Evolutionary conservation across 371 early-diverging fungal genomes (phyloP), one percentile per base, ranked within the genome.

Genomic region (Mortierella sp.): DNA sequence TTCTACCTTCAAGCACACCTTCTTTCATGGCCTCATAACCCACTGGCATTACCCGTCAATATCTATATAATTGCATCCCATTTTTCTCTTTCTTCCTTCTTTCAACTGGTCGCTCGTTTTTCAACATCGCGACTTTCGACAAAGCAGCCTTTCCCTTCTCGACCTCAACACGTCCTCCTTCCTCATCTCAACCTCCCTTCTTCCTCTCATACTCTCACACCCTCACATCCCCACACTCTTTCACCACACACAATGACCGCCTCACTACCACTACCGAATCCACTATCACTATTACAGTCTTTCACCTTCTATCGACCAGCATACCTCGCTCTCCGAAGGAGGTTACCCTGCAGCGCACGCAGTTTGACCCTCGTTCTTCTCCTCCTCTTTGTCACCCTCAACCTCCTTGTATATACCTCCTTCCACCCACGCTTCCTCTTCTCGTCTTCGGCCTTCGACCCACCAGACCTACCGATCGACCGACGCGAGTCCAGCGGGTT

Each of bases 361-460:
- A 39, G 26, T 19, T 43, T 79, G 11, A 58, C 65, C 4, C 64
- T 79, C 53, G 10, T 45, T 24, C 58, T 79, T 2, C 48, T 79
- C 24, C 29, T 69, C 69, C 16, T 75, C 68, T 79, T 79, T 39
- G 50, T 75, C 41, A 11, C 80, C 66, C 14, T 75, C 69, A 79
- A 75, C 61, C 71, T 79, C 69, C 34, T 75, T 67, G 72, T 79
- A 55, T 75, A 75, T 66, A 37, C 55, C 31, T 71, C 71, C 43
- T 73, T n/a, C n/a, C n/a, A 47, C 41, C 53, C 64, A 34, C 31
- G 65, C 44, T 19, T 63, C 43, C 31, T 68, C 40, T 29, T 71
- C 41, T 22, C 26, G 2, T 19, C 37, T 0, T 14, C 48, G 2
- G 1, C n/a, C 39, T 34, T 39, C 16, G 58, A 53, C 24, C 47